These are phyloP conservation scores for Malassezia obtusa DNA, from an alignment of 1,284 basidiomycete genomes.

Conservation along the genomic window DNA sequence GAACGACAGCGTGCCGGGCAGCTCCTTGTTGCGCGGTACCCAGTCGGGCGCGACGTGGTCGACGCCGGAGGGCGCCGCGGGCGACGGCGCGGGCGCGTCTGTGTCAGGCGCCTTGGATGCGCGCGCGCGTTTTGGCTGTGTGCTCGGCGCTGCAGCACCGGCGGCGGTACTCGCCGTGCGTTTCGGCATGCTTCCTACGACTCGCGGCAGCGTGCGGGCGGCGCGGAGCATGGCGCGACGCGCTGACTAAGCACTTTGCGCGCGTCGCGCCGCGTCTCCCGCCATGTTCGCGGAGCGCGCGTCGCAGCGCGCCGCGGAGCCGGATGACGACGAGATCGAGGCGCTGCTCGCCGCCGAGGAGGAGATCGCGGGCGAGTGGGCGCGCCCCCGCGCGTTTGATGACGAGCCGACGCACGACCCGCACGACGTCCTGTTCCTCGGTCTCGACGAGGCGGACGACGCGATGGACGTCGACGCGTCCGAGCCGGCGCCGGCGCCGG, in stretches of 20 bases:
- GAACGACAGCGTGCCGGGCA: conserved; percentile 9
- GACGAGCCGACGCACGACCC: neutral
- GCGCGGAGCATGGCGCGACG: neutral
- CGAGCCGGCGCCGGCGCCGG: neutral
- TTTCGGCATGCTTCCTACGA: conserved; percentile 1
- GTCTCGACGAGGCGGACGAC: neutral
- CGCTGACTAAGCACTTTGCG: neutral
- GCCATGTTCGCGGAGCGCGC: neutral
- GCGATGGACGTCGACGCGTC: neutral
- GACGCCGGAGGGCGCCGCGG: conserved; percentile 9
- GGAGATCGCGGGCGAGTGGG: neutral
- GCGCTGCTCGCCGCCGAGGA: conserved; percentile 11
- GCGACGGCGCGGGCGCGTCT: neutral
- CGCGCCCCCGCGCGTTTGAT: conserved; percentile 4
- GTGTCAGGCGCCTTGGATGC: neutral
- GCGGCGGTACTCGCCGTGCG: conserved; percentile 1
- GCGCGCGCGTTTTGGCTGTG: conserved; percentile 1
- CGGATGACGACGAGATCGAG: conserved; percentile 8
- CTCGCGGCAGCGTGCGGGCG: neutral
- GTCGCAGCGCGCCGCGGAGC: neutral
- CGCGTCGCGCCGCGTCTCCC: neutral
- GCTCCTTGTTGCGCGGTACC: conserved; percentile 16
- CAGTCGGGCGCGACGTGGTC: conserved; percentile 14
- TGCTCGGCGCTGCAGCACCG: neutral
- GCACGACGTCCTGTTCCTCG: neutral